Evolutionary conservation across 805 yeast genomes (phyloP).

Genomic region (Zygosaccharomyces pseudorouxii): DNA sequence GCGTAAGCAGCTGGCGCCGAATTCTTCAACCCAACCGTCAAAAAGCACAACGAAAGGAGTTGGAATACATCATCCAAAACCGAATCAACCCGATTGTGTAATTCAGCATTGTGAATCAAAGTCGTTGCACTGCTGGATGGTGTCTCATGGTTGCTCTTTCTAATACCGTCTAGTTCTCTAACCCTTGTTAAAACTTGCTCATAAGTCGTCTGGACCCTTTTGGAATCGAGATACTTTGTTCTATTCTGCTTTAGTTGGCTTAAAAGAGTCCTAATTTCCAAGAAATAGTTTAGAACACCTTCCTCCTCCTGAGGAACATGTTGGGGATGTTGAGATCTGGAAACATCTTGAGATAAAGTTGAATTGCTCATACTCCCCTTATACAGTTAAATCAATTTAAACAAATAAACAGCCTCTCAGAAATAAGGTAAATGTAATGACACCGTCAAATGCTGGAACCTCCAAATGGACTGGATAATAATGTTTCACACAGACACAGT

Average conservation of each 20-base stretch:
- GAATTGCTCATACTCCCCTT: conserved; percentile 1
- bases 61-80: conserved; percentile 88
- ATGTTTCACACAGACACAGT: background rate
- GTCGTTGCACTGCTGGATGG: conserved; percentile 24
- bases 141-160: conserved; percentile 39
- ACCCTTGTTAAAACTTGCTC: conserved; percentile 52
- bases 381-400: background rate
- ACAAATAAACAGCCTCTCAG: background rate
- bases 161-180: conserved; percentile 48
- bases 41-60: conserved; percentile 74
- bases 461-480: no score
- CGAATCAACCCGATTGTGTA: conserved; percentile 55
- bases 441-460: no score
- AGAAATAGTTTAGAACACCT: conserved; percentile 38
- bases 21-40: conserved; percentile 86
- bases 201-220: conserved; percentile 59
- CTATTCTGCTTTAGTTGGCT: conserved; percentile 58
- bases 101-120: conserved; percentile 26
- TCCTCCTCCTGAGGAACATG: conserved; percentile 38
- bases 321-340: conserved; percentile 25
- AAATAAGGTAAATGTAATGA: no score
- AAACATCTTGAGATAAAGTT: conserved; percentile 1
- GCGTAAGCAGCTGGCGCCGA: conserved; percentile 94
- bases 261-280: conserved; percentile 41
- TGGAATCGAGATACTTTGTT: conserved; percentile 57